Base-by-base conservation (phyloP, 345 rosid genomes). In the Cardamine resedifolia region DNA sequence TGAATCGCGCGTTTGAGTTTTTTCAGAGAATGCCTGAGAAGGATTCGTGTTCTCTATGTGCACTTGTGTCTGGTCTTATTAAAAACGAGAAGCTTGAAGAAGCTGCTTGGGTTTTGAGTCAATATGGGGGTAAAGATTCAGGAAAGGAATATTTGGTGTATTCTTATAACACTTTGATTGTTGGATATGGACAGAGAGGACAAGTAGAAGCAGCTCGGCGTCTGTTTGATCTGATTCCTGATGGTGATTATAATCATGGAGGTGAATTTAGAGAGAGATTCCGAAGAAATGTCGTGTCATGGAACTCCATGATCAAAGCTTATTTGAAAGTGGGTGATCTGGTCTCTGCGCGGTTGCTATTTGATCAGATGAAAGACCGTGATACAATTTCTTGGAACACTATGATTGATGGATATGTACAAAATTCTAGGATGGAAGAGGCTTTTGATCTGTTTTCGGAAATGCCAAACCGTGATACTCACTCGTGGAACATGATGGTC, bases 221-320 rank as follows among this genome's bases (percentile, higher is more conserved):
- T 38, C 60, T 84, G 73, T 88, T 86, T 68, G 89, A 85, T 81
- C 77, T 60, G 70, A 81, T 88, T 31, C 89, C 91, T 4, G 43
- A 61, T 72, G 47, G 6, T 47, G 72, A 66, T 44, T n/a, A n/a
- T n/a, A 65, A 61, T 24, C 7, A 15, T 19, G 74, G 73, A 56
- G 67, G 62, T 5, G 77, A 44, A 18, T 27, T 62, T 14, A 61
- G 52, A 48, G 61, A 16, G 44, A 74, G 60, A 20, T 74, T 88
- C 11, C 70, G 53, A 65, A 86, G 85, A 67, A 83, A 85, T 70
- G 18, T 78, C 10, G 89, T 90, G n/a, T 85, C 96, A 0, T 90
- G 96, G 94, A 90, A 90, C 68, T 81, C 90, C 1, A 90, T 90
- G 92, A 84, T 88, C 52, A 88, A 86, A 87, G 80, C 86, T 19